Evolutionary conservation across 2,329 filamentous ascomycete species (phyloP).

Genomic region (Cylindrodendrum hubeiense): DNA sequence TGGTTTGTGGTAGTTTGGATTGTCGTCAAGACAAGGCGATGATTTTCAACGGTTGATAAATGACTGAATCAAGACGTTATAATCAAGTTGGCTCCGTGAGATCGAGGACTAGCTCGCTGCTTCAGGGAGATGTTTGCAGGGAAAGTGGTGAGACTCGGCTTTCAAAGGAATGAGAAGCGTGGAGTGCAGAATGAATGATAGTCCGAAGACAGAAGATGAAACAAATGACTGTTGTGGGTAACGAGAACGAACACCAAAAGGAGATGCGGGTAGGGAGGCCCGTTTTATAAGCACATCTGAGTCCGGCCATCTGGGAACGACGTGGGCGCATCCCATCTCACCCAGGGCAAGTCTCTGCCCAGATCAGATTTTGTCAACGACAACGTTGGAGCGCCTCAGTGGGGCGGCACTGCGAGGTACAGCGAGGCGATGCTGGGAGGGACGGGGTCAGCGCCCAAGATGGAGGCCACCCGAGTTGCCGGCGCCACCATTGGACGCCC

Average conservation of each 20-base stretch:
- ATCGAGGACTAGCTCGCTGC: slow-evolving; percentile 46
- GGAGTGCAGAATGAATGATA: slow-evolving; percentile 43
- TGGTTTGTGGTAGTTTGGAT: slow-evolving; percentile 29
- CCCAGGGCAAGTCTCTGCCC: slow-evolving; percentile 19
- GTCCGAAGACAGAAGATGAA: slow-evolving; percentile 46
- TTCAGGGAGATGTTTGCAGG: slow-evolving; percentile 30
- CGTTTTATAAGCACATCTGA: slow-evolving; percentile 46
- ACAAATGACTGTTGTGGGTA: slow-evolving; percentile 40
- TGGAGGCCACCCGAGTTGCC: slow-evolving; percentile 15
- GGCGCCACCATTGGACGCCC: slow-evolving; percentile 29
- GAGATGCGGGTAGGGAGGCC: slow-evolving; percentile 36
- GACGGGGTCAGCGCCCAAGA: slow-evolving; percentile 18
- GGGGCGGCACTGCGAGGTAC: slow-evolving; percentile 22
- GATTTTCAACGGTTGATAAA: slow-evolving; percentile 38
- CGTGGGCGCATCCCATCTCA: slow-evolving; percentile 18
- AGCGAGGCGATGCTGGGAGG: slow-evolving; percentile 24
- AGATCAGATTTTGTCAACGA: slow-evolving; percentile 43
- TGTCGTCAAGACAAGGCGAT: slow-evolving; percentile 45
- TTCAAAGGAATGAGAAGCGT: slow-evolving; percentile 50
- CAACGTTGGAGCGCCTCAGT: slow-evolving; percentile 38
- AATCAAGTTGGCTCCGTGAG: slow-evolving; percentile 28
- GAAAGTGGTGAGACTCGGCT: slow-evolving; percentile 41
- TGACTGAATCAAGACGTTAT: slow-evolving; percentile 39
- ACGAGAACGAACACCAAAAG: slow-evolving; percentile 26
- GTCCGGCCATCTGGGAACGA: slow-evolving; percentile 28